Evolutionary conservation across 2,329 filamentous ascomycete species (phyloP).

Genomic region (Leptoxyphium fumago): DNA sequence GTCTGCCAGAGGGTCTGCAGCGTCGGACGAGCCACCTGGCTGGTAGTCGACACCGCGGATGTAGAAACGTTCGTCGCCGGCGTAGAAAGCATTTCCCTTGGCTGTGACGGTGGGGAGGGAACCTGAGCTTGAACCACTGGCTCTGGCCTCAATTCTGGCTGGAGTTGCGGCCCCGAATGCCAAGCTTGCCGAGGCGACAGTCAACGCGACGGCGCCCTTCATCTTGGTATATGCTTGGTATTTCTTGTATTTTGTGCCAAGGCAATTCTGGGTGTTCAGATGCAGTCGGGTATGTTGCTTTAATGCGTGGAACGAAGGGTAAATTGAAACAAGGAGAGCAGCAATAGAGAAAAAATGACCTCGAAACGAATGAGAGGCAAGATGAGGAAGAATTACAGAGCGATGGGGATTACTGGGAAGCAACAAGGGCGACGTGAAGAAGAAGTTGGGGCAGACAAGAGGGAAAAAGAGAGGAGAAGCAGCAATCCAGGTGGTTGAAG

Average conservation of each 20-base stretch:
- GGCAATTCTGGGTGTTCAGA: neutral
- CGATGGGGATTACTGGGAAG: constrained; percentile 2
- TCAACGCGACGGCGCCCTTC: constrained; percentile 36
- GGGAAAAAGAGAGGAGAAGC: neutral
- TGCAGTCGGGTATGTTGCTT: neutral
- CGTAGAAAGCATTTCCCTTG: constrained; percentile 53
- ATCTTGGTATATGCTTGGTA: constrained; percentile 24
- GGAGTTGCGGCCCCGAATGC: constrained; percentile 30
- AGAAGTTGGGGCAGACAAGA: constrained; percentile 1
- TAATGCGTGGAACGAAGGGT: neutral
- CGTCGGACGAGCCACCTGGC: constrained; percentile 43
- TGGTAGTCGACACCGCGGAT: constrained; percentile 44
- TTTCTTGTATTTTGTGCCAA: neutral
- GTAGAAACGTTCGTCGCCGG: constrained; percentile 45
- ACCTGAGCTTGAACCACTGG: constrained; percentile 25
- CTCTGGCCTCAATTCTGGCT: constrained; percentile 19
- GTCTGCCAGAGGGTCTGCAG: constrained; percentile 64
- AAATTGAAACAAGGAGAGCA: constrained; percentile 1
- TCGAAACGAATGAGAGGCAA: constrained; percentile 9
- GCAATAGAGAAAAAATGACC: constrained; percentile 4
- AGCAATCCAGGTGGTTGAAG: constrained; percentile 1
- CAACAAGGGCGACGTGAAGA: constrained; percentile 4
- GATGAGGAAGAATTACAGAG: constrained; percentile 5
- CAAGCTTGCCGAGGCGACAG: constrained; percentile 32
- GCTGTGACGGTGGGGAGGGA: constrained; percentile 42